These are phyloP conservation scores for Mimosa bimucronata DNA, from an alignment of 306 rosid genomes.

Conservation along the genomic window DNA sequence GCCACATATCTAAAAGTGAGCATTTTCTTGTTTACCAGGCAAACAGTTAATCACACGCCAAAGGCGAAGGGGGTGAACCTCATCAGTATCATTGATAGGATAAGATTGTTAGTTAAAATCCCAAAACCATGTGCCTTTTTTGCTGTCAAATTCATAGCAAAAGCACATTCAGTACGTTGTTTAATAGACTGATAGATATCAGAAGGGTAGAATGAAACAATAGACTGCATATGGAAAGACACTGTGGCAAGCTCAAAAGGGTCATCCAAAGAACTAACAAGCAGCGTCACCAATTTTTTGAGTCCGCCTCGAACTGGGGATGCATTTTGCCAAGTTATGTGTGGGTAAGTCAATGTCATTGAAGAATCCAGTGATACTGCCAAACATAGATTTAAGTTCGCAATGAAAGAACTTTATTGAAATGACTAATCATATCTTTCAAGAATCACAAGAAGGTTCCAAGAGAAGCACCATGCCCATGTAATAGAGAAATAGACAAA, in stretches of 20 bases:
- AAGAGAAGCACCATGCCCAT: too few relatives aligned
- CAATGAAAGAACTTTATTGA: background rate
- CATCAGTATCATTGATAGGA: slow-evolving; percentile 50
- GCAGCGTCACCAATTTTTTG: slow-evolving; percentile 49
- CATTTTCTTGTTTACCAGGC: slow-evolving; percentile 23
- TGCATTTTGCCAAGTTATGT: slow-evolving; percentile 57
- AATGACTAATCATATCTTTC: too few relatives aligned
- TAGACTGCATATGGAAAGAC: slow-evolving; percentile 25
- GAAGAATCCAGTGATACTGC: slow-evolving; percentile 82
- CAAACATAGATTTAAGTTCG: slow-evolving; percentile 40
- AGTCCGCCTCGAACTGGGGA: slow-evolving; percentile 47
- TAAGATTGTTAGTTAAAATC: slow-evolving; percentile 36
- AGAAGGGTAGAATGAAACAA: background rate
- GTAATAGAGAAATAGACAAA: too few relatives aligned
- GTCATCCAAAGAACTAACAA: slow-evolving; percentile 13
- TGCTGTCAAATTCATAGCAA: slow-evolving; percentile 45
- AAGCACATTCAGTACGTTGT: slow-evolving; percentile 5
- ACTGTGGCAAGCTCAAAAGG: background rate
- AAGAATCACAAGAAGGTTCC: too few relatives aligned
- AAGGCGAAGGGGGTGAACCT: slow-evolving; percentile 46
- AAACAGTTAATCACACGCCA: background rate
- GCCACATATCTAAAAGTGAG: slow-evolving; percentile 38
- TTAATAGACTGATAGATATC: slow-evolving; percentile 8
- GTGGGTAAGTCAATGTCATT: slow-evolving; percentile 72
- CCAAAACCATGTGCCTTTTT: slow-evolving; percentile 64